Percentiles rank a stretch among this genome's conserved stretches.
phyloP scores from a whole-genome alignment of 1,284 basidiomycete species.

The Cystobasidiaceae sp. region DNA sequence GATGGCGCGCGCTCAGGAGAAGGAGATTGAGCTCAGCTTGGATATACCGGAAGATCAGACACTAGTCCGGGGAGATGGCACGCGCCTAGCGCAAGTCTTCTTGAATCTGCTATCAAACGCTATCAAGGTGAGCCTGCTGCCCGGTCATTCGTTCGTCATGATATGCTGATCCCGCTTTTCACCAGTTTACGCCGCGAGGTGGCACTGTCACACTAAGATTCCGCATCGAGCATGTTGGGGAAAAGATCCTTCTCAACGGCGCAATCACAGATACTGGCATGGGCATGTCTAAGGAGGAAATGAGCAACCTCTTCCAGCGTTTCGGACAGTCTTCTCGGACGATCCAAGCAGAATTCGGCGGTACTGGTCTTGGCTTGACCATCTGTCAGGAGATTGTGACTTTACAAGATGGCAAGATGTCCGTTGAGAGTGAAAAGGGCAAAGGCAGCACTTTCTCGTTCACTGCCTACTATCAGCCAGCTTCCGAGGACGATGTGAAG shows the following conservation, averaged over 20 bases:
- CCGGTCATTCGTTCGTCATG: background rate
- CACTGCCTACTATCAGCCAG: constrained; percentile 17
- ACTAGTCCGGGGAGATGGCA: constrained; percentile 23
- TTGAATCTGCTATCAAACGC: constrained; percentile 31
- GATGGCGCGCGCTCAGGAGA: constrained; percentile 30
- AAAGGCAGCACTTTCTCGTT: constrained; percentile 34
- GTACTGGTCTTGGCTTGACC: constrained; percentile 28
- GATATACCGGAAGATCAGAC: constrained; percentile 24
- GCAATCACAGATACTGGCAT: constrained; percentile 35
- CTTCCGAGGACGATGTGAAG: constrained; percentile 11
- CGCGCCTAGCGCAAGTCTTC: constrained; percentile 29
- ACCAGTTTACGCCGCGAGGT: constrained; percentile 15
- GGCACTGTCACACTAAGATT: constrained; percentile 17
- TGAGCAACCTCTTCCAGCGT: constrained; percentile 33
- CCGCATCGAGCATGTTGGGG: background rate
- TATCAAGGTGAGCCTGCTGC: constrained; percentile 15
- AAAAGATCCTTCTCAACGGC: constrained; percentile 4
- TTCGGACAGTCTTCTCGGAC: constrained; percentile 38
- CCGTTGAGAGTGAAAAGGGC: constrained; percentile 25
- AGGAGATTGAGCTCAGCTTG: constrained; percentile 35
- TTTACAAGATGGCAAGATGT: constrained; percentile 38
- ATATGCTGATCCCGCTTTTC: background rate
- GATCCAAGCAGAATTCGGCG: constrained; percentile 34
- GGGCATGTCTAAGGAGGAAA: constrained; percentile 37
- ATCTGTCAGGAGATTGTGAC: constrained; percentile 39